These are phyloP conservation scores for Isabelozyma gotoi DNA, from an alignment of 805 yeast species.

Conservation along the genomic window DNA sequence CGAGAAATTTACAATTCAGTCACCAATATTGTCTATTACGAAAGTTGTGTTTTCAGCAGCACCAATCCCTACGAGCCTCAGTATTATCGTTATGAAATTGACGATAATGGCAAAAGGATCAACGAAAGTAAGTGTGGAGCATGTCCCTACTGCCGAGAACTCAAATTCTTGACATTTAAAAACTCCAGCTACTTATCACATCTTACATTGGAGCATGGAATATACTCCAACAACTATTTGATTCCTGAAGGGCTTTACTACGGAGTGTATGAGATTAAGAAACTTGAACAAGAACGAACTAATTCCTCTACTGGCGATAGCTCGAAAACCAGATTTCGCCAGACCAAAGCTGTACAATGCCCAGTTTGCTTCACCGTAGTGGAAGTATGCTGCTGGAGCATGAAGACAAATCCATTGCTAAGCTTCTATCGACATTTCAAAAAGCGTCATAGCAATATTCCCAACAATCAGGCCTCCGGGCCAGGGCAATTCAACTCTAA, in stretches of 20 bases:
- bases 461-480: not conserved
- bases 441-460: constrained; percentile 12
- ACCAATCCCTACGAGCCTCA: constrained; percentile 32
- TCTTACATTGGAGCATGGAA: constrained; percentile 34
- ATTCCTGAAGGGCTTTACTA: constrained; percentile 31
- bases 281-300: constrained; percentile 14
- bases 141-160: constrained; percentile 30
- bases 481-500: not conserved
- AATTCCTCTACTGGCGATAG: not conserved
- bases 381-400: constrained; percentile 29
- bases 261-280: constrained; percentile 22
- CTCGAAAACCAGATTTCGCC: constrained; percentile 8
- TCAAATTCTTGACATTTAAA: constrained; percentile 30
- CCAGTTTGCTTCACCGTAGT: constrained; percentile 25
- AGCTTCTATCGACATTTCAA: constrained; percentile 31
- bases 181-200: constrained; percentile 34
- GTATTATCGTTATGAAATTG: constrained; percentile 26
- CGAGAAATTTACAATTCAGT: constrained; percentile 10
- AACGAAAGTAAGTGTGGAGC: constrained; percentile 30
- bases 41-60: constrained; percentile 15
- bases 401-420: constrained; percentile 24
- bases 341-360: constrained; percentile 24
- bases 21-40: constrained; percentile 21
- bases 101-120: constrained; percentile 15
- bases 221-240: constrained; percentile 27